phyloP scores from a whole-genome alignment of 805 yeast genomes.

The Metschnikowia dekortorum region DNA sequence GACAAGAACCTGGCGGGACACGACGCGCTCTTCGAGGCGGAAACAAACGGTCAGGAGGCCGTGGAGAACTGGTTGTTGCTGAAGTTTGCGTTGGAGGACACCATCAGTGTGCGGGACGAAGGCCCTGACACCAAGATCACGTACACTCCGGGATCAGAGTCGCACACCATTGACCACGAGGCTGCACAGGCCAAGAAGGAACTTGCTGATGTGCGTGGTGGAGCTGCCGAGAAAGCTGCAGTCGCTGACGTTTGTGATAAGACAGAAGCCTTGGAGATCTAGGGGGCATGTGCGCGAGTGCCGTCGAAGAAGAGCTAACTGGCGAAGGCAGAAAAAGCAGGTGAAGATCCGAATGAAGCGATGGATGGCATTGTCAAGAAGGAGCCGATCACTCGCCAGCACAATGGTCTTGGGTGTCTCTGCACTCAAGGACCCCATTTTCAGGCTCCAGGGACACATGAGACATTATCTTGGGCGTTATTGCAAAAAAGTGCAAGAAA shows the following conservation, averaged over 20 bases:
- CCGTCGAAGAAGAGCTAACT: too few relatives aligned
- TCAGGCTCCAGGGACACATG: too few relatives aligned
- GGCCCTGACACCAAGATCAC: conserved; percentile 41
- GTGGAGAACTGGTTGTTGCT: conserved; percentile 74
- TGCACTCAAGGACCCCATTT: too few relatives aligned
- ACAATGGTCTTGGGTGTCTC: too few relatives aligned
- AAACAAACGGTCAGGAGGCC: conserved; percentile 66
- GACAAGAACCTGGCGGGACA: conserved; percentile 69
- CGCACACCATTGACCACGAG: conserved; percentile 38
- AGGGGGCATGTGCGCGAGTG: background rate
- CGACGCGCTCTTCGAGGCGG: conserved; percentile 88
- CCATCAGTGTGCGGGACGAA: conserved; percentile 39
- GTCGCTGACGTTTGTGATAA: conserved; percentile 39
- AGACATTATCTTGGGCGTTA: too few relatives aligned
- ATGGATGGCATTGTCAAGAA: too few relatives aligned
- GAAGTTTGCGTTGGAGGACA: conserved; percentile 65
- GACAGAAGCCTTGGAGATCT: conserved; percentile 23
- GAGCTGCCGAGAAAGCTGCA: conserved; percentile 14
- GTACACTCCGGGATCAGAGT: conserved; percentile 40
- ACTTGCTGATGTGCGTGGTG: conserved; percentile 22
- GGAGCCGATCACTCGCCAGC: too few relatives aligned
- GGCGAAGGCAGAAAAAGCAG: too few relatives aligned
- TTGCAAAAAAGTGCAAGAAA: too few relatives aligned
- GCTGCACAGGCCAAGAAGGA: conserved; percentile 22
- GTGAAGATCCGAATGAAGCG: too few relatives aligned